Evolutionary conservation across 1,284 basidiomycete genomes (phyloP).

Genomic region (Ceratobasidium sp.): DNA sequence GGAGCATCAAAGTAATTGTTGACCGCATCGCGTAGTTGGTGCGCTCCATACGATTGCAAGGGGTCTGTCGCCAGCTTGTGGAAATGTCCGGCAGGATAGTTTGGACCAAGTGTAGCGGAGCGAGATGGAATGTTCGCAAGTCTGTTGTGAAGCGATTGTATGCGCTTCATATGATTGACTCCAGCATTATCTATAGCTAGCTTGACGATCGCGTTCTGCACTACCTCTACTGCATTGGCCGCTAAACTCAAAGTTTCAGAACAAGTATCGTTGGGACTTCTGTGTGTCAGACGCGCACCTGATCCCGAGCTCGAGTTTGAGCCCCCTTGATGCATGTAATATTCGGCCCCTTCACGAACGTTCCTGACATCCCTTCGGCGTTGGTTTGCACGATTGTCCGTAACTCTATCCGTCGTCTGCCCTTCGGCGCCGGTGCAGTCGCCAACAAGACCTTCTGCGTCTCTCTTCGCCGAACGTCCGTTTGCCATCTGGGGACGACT

Average conservation of each 20-base stretch:
- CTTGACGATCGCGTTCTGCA: constrained; percentile 30
- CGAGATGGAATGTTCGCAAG: neutral
- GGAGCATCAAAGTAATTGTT: constrained; percentile 16
- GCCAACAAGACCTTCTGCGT: too few relatives aligned
- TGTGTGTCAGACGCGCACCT: constrained; percentile 1
- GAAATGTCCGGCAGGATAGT: neutral
- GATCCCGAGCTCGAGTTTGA: neutral
- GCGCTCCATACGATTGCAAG: neutral
- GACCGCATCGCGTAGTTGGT: constrained; percentile 7
- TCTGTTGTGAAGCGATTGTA: neutral
- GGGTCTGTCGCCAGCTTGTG: constrained; percentile 1
- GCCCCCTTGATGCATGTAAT: neutral
- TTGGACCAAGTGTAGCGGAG: neutral
- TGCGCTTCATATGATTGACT: neutral
- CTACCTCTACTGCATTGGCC: constrained; percentile 26
- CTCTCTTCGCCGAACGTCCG: too few relatives aligned
- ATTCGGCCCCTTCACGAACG: neutral
- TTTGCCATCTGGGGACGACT: too few relatives aligned
- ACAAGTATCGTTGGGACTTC: neutral
- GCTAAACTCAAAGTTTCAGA: neutral
- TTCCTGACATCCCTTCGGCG: too few relatives aligned
- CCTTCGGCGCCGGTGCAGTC: too few relatives aligned
- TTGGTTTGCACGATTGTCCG: neutral
- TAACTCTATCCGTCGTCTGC: neutral
- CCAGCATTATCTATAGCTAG: constrained; percentile 34